phyloP scores from a whole-genome alignment of 345 rosid species.

The Arabidopsis arenosa region DNA sequence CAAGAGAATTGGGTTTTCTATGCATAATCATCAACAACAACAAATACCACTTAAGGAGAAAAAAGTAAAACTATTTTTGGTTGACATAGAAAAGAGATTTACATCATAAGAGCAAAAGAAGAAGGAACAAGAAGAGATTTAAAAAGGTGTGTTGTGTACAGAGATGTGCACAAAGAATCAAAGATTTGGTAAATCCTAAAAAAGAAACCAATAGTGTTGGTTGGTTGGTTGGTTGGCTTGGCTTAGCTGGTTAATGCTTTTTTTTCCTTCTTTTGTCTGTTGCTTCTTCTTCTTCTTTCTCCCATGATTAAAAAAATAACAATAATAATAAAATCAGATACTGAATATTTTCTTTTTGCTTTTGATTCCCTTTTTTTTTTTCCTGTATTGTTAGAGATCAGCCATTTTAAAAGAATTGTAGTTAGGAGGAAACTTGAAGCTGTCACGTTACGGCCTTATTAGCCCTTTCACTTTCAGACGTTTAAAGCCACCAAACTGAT shows the following conservation, averaged over 20 bases:
- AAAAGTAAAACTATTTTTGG: background rate
- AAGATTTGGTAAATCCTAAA: conserved; percentile 47
- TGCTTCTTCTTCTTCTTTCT: conserved; percentile 37
- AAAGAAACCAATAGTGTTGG: conserved; percentile 39
- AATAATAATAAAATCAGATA: conserved; percentile 21
- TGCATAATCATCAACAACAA: background rate
- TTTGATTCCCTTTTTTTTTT: conserved; percentile 3
- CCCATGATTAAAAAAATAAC: conserved; percentile 24
- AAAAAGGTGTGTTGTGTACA: conserved; percentile 8
- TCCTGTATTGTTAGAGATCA: conserved; percentile 44
- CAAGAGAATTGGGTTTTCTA: background rate
- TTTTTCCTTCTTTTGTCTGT: conserved; percentile 25
- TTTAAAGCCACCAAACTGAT: conserved; percentile 41
- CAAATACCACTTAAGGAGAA: background rate
- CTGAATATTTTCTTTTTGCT: conserved; percentile 29
- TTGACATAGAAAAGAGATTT: conserved; percentile 19
- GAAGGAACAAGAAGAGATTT: conserved; percentile 19
- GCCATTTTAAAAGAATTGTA: conserved; percentile 27
- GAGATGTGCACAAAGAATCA: conserved; percentile 44
- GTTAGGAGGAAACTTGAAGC: conserved; percentile 43
- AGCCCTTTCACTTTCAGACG: conserved; percentile 48
- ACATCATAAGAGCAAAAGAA: conserved; percentile 36
- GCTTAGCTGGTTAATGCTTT: conserved; percentile 35
- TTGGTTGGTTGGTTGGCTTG: conserved; percentile 29
- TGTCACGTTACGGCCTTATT: conserved; percentile 46